A percentile compares a stretch with the other conserved stretches of the same genome.
Conservation (phyloP, 495 filamentous ascomycete genomes). For the Penicillium nucicola region DNA sequence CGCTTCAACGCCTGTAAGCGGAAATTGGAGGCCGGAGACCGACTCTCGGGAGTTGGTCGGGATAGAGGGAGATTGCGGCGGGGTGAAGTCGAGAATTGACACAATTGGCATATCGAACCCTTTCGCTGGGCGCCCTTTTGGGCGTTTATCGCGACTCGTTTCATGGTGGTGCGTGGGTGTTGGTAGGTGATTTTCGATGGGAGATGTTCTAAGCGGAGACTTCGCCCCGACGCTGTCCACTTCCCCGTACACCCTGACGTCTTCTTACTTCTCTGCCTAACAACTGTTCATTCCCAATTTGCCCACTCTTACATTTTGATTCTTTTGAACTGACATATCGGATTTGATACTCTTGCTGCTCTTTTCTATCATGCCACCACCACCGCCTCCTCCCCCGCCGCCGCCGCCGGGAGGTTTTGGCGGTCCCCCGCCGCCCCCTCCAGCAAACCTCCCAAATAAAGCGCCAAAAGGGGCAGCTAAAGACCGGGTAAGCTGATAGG, state of each 20-base stretch:
- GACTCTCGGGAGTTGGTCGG: slow-evolving; percentile 11
- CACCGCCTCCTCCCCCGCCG: slow-evolving; percentile 70
- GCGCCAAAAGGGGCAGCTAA: slow-evolving; percentile 46
- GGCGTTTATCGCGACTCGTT: slow-evolving; percentile 28
- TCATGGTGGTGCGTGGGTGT: slow-evolving; percentile 26
- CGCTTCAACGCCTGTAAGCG: slow-evolving; percentile 17
- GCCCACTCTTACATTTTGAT: slow-evolving; percentile 9
- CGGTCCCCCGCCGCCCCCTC: slow-evolving; percentile 66
- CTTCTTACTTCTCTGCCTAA: slow-evolving; percentile 27
- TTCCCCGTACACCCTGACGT: slow-evolving; percentile 28
- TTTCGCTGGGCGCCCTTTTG: slow-evolving; percentile 21
- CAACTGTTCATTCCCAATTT: slow-evolving; percentile 22
- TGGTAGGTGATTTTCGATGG: slow-evolving; percentile 17
- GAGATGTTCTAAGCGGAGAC: slow-evolving; percentile 26
- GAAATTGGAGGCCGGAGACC: slow-evolving; percentile 2
- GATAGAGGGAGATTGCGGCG: slow-evolving; percentile 19
- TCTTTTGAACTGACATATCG: slow-evolving; percentile 5
- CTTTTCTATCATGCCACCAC: slow-evolving; percentile 54
- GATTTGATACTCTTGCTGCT: slow-evolving; percentile 1
- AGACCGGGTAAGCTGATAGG: slow-evolving; percentile 50
- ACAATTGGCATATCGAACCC: slow-evolving; percentile 36
- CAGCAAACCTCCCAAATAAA: slow-evolving; percentile 43
- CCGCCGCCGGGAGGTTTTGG: slow-evolving; percentile 60
- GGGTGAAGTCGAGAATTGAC: slow-evolving; percentile 29
- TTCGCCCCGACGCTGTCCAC: slow-evolving; percentile 20